Evolutionary conservation across 2,329 filamentous ascomycete species (phyloP).

Genomic region (Aaosphaeria arxii): DNA sequence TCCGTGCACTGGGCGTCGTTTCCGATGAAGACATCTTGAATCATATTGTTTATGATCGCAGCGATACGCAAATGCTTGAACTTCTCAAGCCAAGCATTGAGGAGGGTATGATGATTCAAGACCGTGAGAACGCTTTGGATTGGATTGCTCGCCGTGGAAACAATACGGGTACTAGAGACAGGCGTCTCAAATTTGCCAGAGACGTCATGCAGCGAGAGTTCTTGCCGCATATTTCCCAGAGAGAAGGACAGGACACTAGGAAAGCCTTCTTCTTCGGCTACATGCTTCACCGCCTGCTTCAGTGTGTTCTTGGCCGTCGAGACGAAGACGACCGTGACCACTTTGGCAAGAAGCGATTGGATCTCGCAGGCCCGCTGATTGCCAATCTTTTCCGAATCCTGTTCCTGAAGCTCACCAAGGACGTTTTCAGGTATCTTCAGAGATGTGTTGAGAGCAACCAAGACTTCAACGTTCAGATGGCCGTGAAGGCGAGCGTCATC

Average conservation of each 20-base stretch:
- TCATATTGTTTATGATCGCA: constrained; percentile 94
- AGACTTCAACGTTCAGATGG: constrained; percentile 87
- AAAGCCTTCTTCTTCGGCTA: constrained; percentile 99
- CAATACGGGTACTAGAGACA: constrained; percentile 72
- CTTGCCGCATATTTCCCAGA: constrained; percentile 92
- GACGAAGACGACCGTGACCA: constrained; percentile 98
- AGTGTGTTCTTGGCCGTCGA: constrained; percentile 86
- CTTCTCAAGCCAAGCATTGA: constrained; percentile 97
- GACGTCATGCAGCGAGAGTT: constrained; percentile 98
- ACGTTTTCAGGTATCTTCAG: constrained; percentile 87
- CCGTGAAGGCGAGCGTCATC: constrained; percentile 85
- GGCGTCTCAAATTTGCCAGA: constrained; percentile 86
- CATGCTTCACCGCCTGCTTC: constrained; percentile 94
- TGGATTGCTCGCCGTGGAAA: constrained; percentile 92
- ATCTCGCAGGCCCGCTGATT: constrained; percentile 88
- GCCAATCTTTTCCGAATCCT: constrained; percentile 95
- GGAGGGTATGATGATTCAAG: constrained; percentile 93
- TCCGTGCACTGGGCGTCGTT: constrained; percentile 90
- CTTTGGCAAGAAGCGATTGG: constrained; percentile 96
- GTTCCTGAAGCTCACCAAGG: constrained; percentile 85
- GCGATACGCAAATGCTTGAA: constrained; percentile 95
- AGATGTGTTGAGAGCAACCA: constrained; percentile 85
- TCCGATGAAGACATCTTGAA: constrained; percentile 98
- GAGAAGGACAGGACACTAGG: constrained; percentile 87
- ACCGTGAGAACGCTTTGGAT: constrained; percentile 89